A percentile compares a stretch with the other conserved stretches of the same genome.
phyloP scores from a whole-genome alignment of 495 filamentous ascomycete genomes.

The Margaritispora aquatica region DNA sequence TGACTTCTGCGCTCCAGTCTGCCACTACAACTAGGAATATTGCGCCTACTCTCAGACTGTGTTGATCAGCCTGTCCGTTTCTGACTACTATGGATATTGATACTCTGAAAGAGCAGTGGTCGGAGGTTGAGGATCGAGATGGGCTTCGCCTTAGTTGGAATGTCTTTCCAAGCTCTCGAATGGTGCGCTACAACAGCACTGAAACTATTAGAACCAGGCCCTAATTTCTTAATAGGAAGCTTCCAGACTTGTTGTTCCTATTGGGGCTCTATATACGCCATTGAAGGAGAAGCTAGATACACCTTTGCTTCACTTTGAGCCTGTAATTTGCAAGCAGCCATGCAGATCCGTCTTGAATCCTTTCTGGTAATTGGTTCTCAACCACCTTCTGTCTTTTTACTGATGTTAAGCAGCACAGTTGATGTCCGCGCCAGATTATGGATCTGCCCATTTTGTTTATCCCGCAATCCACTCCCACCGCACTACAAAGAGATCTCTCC shows the following conservation, averaged over 20 bases:
- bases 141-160: slow-evolving; percentile 98
- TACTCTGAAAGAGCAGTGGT: slow-evolving; percentile 87
- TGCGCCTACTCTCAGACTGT: not conserved
- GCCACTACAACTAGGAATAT: not conserved
- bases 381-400: not conserved
- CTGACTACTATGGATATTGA: slow-evolving; percentile 45
- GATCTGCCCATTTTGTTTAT: slow-evolving; percentile 98
- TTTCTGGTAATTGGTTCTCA: slow-evolving; percentile 66
- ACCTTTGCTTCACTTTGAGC: slow-evolving; percentile 90
- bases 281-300: slow-evolving; percentile 92
- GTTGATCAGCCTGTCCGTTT: not conserved
- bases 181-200: slow-evolving; percentile 49
- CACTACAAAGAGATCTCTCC: slow-evolving; percentile 99
- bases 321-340: slow-evolving; percentile 92
- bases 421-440: slow-evolving; percentile 91
- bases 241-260: slow-evolving; percentile 91
- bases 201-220: not conserved
- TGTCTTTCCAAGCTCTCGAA: slow-evolving; percentile 95
- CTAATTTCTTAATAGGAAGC: slow-evolving; percentile 64
- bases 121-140: slow-evolving; percentile 94
- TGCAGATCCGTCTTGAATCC: slow-evolving; percentile 97
- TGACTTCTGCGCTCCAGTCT: not conserved
- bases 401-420: slow-evolving; percentile 63
- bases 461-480: slow-evolving; percentile 87
- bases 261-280: slow-evolving; percentile 93